Evolutionary conservation across 2,329 filamentous ascomycete species (phyloP), one percentile per base, ranked within the genome.

Genomic region (Zymoseptoria crescenta): DNA sequence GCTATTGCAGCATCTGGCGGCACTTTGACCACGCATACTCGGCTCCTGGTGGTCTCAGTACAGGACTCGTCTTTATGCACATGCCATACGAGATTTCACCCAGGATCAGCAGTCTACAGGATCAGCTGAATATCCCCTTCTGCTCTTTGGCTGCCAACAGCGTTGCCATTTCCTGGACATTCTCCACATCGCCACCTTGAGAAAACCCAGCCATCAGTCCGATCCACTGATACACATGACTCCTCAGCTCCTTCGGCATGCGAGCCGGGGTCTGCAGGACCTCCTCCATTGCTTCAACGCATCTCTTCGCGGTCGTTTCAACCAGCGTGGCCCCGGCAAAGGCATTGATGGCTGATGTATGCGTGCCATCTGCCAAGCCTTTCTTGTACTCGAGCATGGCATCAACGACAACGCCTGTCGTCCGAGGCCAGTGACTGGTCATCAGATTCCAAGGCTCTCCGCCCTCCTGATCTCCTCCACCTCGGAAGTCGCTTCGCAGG

Each of bases 391-490:
- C 56, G 27, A 56, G 10, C 61, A 63, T 63, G 8, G 56, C 56
- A 57, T 63, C 61, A 4, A 63, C 52, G 10, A 63, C 61, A 13
- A 63, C 59, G 8, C 58, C 54, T 28, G 49, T 57, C 19, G 61
- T 63, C 24, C 61, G 54, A 7, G 61, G 61, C 58, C 58, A 63
- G 21, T 61, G 60, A 48, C 54, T 57, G 28, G 54, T 59, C 61
- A 63, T 63, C 21, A 63, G 28, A 50, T 63, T 63, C 61, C 61
- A 63, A 4, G 61, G 61, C 54, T 63, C 59, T 2, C 56, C 61
- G 4, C 51, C 53, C 56, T 54, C 56, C 30, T 63, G 61, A 45
- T 63, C 61, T 8, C 61, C 61, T 7, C 61, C 61, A 35, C 56
- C 56, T 10, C 61, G 50, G 28, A 63, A 63, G 21, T 63, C 61